Base-by-base conservation (phyloP, 2,329 filamentous ascomycete species). In the Bipolaris oryzae region DNA sequence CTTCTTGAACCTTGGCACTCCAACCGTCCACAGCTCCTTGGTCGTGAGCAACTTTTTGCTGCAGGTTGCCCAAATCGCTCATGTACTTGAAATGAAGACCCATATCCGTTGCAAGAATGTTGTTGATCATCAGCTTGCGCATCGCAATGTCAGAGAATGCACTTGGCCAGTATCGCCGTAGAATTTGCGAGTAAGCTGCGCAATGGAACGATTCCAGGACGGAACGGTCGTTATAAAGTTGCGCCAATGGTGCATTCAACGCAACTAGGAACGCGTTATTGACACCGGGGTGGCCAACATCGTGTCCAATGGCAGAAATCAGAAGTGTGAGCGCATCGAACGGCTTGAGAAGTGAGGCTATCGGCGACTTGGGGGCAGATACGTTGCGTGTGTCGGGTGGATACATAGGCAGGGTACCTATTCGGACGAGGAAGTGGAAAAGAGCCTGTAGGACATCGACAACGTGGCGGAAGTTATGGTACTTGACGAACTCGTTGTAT, bases 101-200 rank as follows among this genome's bases (percentile, higher is more conserved):
- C 95, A 99, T 99, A 71, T 99, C 95, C 0, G 95, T 99, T 2
- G 95, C 92, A 21, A 99, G 80, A 57, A 99, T 98, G n/a, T 92
- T 95, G 74, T 92, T 96, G 68, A 97, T 98, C 89, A 98, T 95
- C 6, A 96, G 81, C 65, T 89, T 90, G 53, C 94, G 88, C 84
- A 98, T 91, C 55, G 87, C 87, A 44, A 84, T 83, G 67, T 95
- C 89, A 61, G 89, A 84, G 66, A 96, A 96, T 2, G 89, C 89
- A 3, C 85, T 82, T 0, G 93, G 92, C 95, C 95, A 99, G 74
- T 98, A 89, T 46, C 92, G 87, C 47, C 94, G 89, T 39, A 99
- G 84, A 37, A 99, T 96, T 72, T 98, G 95, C 0, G 93, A 97
- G 71, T 94, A 99, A 2, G 95, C 95, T 1, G 95, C 95, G 72